These are phyloP conservation scores for Kandelia obovata DNA, from an alignment of 345 rosid genomes.

Conservation along the genomic window DNA sequence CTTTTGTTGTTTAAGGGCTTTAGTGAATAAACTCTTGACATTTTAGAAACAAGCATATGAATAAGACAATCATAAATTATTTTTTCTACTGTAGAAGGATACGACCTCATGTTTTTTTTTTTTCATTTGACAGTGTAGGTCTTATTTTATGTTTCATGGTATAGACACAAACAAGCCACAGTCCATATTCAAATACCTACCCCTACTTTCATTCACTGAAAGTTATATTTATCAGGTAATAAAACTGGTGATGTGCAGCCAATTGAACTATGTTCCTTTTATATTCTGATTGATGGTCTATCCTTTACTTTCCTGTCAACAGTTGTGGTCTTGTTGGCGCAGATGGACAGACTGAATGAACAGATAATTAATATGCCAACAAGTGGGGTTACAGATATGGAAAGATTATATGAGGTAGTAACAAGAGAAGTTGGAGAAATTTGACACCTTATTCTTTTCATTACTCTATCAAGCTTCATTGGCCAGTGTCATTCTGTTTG, in stretches of 20 bases:
- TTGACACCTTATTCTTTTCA: slow-evolving; percentile 1
- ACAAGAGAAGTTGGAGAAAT: neutral
- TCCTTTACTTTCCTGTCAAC: neutral
- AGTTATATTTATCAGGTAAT: slow-evolving; percentile 85
- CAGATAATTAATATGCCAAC: slow-evolving; percentile 42
- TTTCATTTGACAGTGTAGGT: slow-evolving; percentile 66
- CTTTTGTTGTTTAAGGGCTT: too few species aligned
- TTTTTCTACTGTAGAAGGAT: neutral
- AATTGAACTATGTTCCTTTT: neutral
- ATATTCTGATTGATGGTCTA: neutral
- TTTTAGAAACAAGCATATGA: too few species aligned
- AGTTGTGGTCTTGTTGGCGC: slow-evolving; percentile 28
- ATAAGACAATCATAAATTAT: neutral
- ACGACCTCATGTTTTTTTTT: neutral
- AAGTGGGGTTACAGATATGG: slow-evolving; percentile 20
- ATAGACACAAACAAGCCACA: slow-evolving; percentile 57
- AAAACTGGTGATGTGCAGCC: neutral
- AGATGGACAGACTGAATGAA: slow-evolving; percentile 85
- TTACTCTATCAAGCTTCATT: slow-evolving; percentile 11
- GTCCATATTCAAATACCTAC: slow-evolving; percentile 58
- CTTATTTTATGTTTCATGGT: slow-evolving; percentile 90
- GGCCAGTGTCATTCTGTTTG: slow-evolving; percentile 19
- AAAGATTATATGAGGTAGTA: slow-evolving; percentile 33
- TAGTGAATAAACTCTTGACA: too few species aligned
- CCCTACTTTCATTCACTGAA: slow-evolving; percentile 71